phyloP scores from a whole-genome alignment of 495 filamentous ascomycete species.

The Tuber umbilicatum region DNA sequence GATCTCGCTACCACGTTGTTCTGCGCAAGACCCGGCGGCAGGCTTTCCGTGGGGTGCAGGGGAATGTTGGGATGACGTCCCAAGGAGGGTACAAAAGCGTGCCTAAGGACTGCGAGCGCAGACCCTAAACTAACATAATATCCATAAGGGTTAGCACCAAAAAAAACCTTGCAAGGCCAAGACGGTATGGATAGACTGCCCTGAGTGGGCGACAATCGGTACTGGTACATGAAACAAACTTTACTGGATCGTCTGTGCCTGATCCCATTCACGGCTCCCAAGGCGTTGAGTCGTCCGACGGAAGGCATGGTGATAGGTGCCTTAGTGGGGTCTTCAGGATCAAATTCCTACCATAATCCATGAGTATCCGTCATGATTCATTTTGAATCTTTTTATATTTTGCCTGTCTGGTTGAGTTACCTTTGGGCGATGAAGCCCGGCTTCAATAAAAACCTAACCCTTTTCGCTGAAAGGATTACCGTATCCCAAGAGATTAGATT shows the following conservation, averaged over 20 bases:
- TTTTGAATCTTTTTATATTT: background rate
- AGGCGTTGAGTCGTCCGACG: background rate
- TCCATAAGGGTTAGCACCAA: background rate
- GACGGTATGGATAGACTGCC: background rate
- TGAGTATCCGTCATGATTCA: background rate
- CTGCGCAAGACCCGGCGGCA: background rate
- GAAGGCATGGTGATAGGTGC: background rate
- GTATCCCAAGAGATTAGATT: background rate
- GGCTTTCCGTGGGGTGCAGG: background rate
- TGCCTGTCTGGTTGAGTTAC: background rate
- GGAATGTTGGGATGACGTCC: background rate
- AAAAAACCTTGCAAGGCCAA: background rate
- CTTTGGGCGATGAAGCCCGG: background rate
- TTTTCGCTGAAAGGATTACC: background rate
- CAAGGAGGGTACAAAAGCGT: background rate
- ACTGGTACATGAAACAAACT: background rate
- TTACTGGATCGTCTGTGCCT: background rate
- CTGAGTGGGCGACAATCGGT: background rate
- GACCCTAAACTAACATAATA: background rate
- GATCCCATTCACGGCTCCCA: background rate
- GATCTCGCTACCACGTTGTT: background rate
- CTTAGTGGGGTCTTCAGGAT: background rate
- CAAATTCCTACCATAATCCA: background rate
- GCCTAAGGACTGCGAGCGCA: background rate
- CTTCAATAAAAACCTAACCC: background rate